phyloP scores from a whole-genome alignment of 164 flowering plant genomes.

The Cinnamomum micranthum region DNA sequence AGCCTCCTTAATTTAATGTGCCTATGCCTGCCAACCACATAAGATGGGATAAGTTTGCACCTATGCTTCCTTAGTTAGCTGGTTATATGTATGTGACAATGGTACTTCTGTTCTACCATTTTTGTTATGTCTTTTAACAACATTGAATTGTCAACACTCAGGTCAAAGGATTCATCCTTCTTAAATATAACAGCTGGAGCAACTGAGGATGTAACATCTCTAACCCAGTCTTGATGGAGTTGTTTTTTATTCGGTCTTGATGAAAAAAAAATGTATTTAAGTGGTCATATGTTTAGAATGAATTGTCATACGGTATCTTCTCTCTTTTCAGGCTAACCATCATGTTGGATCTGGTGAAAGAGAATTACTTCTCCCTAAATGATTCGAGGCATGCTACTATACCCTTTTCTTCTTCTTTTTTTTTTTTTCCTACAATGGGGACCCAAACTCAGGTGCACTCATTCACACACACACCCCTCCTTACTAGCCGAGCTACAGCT shows the following conservation, averaged over 20 bases:
- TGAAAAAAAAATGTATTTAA: background rate
- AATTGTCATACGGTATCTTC: background rate
- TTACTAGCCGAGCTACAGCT: too few species aligned
- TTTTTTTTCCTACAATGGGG: too few species aligned
- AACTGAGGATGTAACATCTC: slow-evolving; percentile 68
- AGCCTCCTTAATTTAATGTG: too few species aligned
- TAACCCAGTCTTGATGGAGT: background rate
- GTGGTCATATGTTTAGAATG: background rate
- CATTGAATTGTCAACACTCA: slow-evolving; percentile 18
- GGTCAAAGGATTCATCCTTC: slow-evolving; percentile 63
- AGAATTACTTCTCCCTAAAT: slow-evolving; percentile 80
- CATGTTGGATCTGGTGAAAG: slow-evolving; percentile 61
- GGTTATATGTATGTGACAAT: too few species aligned
- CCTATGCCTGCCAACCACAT: too few species aligned
- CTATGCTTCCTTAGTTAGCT: too few species aligned
- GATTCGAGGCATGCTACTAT: slow-evolving; percentile 24
- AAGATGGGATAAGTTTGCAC: too few species aligned
- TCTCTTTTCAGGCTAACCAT: slow-evolving; percentile 57
- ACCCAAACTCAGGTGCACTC: too few species aligned
- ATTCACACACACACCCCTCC: too few species aligned
- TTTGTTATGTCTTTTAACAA: background rate
- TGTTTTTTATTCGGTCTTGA: too few species aligned
- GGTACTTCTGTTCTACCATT: background rate
- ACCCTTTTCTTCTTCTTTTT: background rate
- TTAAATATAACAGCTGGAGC: slow-evolving; percentile 90